A percentile compares a stretch with the other conserved stretches of the same genome.
These are phyloP conservation scores for Camellia granthamiana DNA, from an alignment of 148 eudicot species.

Conservation along the genomic window DNA sequence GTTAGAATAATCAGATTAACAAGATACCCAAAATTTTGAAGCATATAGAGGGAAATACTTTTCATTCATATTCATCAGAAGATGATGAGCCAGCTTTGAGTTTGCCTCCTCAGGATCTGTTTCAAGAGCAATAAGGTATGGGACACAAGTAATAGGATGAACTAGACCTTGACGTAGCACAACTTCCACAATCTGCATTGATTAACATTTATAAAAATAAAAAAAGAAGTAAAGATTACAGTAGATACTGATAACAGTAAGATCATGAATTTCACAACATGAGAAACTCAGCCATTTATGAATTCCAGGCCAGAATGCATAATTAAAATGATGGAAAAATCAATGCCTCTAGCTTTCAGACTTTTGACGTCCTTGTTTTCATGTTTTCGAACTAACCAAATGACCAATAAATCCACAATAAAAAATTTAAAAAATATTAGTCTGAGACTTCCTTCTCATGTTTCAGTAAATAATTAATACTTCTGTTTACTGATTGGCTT, in stretches of 20 bases:
- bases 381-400: background rate
- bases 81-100: conserved; percentile 91
- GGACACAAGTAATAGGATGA: conserved; percentile 99
- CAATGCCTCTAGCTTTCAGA: background rate
- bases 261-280: background rate
- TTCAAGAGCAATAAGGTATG: conserved; percentile 90
- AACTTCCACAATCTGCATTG: conserved; percentile 80
- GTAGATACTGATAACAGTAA: background rate
- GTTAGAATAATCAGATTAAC: conserved; percentile 24
- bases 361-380: background rate
- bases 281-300: background rate
- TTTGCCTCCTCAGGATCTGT: conserved; percentile 86
- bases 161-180: conserved; percentile 98
- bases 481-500: background rate
- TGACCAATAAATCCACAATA: background rate
- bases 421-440: background rate
- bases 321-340: background rate
- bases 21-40: background rate
- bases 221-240: background rate
- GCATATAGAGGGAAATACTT: conserved; percentile 49
- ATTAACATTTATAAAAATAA: background rate
- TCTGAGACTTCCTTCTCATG: background rate
- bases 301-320: background rate
- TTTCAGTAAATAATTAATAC: background rate
- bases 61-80: conserved; percentile 92